These are phyloP conservation scores for Backusella westeae DNA, from an alignment of 192 early-diverging fungal genomes.

Conservation along the genomic window DNA sequence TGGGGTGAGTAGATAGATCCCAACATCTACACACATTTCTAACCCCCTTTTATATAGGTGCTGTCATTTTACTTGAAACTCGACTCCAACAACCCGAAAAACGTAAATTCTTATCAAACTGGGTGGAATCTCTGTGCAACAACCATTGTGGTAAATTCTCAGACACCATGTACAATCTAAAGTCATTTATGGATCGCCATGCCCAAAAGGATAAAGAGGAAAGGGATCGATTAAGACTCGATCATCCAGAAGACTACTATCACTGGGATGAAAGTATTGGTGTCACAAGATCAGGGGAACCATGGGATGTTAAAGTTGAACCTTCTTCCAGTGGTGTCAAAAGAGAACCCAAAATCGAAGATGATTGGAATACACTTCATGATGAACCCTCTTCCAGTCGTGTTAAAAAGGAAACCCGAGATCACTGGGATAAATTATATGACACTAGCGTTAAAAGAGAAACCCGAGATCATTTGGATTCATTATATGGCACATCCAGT, in stretches of 20 bases:
- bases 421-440: too few relatives aligned
- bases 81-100: conserved; percentile 50
- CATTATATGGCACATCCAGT: neutral
- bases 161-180: neutral
- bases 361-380: neutral
- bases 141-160: neutral
- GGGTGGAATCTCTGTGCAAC: conserved; percentile 42
- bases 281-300: neutral
- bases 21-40: too few relatives aligned
- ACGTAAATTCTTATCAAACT: conserved; percentile 56
- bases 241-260: neutral
- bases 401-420: neutral
- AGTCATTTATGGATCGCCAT: neutral
- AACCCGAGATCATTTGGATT: neutral
- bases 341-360: neutral
- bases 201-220: neutral
- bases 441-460: too few relatives aligned
- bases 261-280: neutral
- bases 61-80: conserved; percentile 55
- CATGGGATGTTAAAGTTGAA: too few relatives aligned
- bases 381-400: neutral
- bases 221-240: neutral
- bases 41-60: conserved; percentile 33
- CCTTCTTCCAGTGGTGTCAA: too few relatives aligned
- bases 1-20: conserved; percentile 16